These are phyloP conservation scores for Acacia pycnantha DNA, from an alignment of 331 rosid genomes.

Conservation along the genomic window DNA sequence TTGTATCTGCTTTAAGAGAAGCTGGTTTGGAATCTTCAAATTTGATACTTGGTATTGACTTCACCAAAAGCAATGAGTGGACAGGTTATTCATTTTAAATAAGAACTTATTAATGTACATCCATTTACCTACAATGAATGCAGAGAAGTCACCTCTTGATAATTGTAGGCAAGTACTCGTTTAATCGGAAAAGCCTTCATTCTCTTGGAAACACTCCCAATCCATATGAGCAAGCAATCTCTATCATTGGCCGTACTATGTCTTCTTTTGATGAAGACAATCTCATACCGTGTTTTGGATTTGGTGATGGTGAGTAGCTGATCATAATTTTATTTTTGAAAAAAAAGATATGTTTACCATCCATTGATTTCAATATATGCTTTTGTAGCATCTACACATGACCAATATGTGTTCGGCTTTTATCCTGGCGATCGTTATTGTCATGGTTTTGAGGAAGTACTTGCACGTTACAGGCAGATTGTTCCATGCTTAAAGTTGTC, in stretches of 20 bases:
- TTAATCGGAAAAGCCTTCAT: slow-evolving; percentile 83
- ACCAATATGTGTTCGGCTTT: slow-evolving; percentile 71
- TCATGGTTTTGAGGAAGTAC: slow-evolving; percentile 87
- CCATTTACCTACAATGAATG: neutral
- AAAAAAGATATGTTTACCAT: slow-evolving; percentile 13
- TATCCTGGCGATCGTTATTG: slow-evolving; percentile 52
- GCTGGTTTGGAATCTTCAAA: slow-evolving; percentile 98
- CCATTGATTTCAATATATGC: slow-evolving; percentile 29
- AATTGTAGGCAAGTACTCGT: slow-evolving; percentile 66
- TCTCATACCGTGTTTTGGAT: slow-evolving; percentile 92
- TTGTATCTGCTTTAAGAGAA: slow-evolving; percentile 82
- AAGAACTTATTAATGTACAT: neutral
- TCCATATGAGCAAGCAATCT: slow-evolving; percentile 96
- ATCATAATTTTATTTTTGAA: neutral
- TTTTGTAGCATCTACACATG: slow-evolving; percentile 76
- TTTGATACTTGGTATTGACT: slow-evolving; percentile 86
- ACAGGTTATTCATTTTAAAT: slow-evolving; percentile 54
- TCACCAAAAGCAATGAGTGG: slow-evolving; percentile 99
- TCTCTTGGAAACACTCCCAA: slow-evolving; percentile 61
- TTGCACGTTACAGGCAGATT: slow-evolving; percentile 76
- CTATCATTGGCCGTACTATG: slow-evolving; percentile 81
- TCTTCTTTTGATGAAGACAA: slow-evolving; percentile 95
- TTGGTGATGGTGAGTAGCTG: slow-evolving; percentile 82
- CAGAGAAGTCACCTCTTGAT: slow-evolving; percentile 30
- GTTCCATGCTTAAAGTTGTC: slow-evolving; percentile 70